phyloP scores from a whole-genome alignment of 2,329 filamentous ascomycete genomes.

The Monosporascus sp. region DNA sequence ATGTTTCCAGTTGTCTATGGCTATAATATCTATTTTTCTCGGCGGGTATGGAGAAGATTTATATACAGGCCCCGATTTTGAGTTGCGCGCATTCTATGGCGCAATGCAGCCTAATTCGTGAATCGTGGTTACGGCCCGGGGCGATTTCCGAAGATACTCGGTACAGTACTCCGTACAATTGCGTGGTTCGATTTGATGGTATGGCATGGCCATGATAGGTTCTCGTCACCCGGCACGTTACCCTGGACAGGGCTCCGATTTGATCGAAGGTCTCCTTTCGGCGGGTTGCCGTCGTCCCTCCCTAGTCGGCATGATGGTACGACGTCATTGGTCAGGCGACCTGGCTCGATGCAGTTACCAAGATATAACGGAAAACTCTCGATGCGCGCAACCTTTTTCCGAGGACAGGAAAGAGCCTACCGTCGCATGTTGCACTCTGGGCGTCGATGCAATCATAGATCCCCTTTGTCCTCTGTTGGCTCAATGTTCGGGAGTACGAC shows the following conservation, averaged over 20 bases:
- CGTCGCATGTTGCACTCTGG: neutral
- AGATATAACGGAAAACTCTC: neutral
- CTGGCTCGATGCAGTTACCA: neutral
- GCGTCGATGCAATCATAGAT: neutral
- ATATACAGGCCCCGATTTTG: neutral
- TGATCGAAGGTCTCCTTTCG: neutral
- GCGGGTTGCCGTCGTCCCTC: neutral
- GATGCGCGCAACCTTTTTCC: neutral
- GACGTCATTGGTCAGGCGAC: neutral
- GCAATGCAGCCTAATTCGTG: neutral
- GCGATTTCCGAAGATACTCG: neutral
- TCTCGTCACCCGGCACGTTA: neutral
- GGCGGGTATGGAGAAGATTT: neutral
- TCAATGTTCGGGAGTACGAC: too few species aligned
- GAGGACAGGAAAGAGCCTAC: neutral
- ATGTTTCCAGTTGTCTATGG: neutral
- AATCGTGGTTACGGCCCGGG: neutral
- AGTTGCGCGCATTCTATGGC: neutral
- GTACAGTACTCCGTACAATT: neutral
- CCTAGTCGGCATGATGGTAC: neutral
- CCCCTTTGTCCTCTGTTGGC: too few species aligned
- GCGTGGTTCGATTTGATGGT: neutral
- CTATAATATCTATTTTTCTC: neutral
- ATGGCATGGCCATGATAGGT: neutral
- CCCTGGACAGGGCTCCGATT: neutral